Percentiles rank a stretch among this genome's conserved stretches.
phyloP scores from a whole-genome alignment of 805 yeast genomes.

The Saccharomycopsis capsularis region DNA sequence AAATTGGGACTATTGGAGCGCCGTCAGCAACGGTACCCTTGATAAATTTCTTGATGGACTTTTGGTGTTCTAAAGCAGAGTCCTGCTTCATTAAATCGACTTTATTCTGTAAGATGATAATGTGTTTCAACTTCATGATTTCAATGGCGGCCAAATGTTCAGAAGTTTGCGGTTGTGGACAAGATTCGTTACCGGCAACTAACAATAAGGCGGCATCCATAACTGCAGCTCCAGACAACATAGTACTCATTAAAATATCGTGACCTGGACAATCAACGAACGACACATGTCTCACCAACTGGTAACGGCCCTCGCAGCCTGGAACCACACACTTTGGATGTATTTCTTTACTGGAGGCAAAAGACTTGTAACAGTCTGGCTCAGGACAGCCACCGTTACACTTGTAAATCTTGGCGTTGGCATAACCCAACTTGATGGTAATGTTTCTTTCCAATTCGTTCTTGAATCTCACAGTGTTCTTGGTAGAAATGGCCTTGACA shows the following conservation, averaged over 20 bases:
- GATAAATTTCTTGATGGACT: conserved; percentile 84
- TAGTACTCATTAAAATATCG: conserved; percentile 99
- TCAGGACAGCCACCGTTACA: conserved; percentile 84
- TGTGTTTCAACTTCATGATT: conserved; percentile 97
- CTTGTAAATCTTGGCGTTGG: conserved; percentile 96
- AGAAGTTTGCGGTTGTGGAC: conserved; percentile 99
- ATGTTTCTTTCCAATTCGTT: conserved; percentile 98
- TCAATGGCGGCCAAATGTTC: conserved; percentile 99
- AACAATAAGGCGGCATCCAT: conserved; percentile 98
- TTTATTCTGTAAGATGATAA: conserved; percentile 92
- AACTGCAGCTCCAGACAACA: conserved; percentile 99
- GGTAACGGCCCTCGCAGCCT: conserved; percentile 85
- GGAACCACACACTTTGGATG: conserved; percentile 85
- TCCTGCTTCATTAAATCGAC: conserved; percentile 98
- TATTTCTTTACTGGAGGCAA: conserved; percentile 90
- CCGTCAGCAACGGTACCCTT: conserved; percentile 99
- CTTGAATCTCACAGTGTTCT: conserved; percentile 98
- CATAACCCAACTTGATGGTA: conserved; percentile 97
- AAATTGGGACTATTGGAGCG: conserved; percentile 97
- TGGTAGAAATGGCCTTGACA: conserved; percentile 95
- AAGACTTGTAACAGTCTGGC: conserved; percentile 93
- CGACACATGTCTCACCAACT: conserved; percentile 90
- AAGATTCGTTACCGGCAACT: conserved; percentile 97
- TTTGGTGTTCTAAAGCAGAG: conserved; percentile 90
- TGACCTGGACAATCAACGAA: conserved; percentile 99